Evolutionary conservation across 2,329 filamentous ascomycete species (phyloP), one percentile per base, ranked within the genome.

Genomic region (Talaromyces atroroseus): DNA sequence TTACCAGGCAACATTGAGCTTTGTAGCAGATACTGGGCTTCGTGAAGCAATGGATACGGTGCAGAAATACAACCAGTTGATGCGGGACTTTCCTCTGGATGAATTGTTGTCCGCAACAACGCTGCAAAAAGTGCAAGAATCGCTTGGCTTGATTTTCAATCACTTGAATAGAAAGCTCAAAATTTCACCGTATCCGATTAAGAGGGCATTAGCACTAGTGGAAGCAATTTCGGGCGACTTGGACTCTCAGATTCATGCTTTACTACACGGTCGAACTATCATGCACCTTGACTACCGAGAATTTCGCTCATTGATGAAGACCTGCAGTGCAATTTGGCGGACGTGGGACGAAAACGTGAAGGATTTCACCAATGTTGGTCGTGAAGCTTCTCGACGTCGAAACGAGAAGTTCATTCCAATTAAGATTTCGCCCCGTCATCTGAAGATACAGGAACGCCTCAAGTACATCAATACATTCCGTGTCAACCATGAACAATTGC

Each of bases 331-430:
- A 18, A 92, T 99, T 59, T 99, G 95, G 81, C 83, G 83, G 42
- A 87, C 88, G 10, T 99, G 94, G 94, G 94, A 99, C 64, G 91
- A 95, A 54, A 91, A 92, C 65, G 82, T 95, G 68, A 97, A 97
- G 71, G 94, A 97, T 65, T 99, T 99, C 68, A 97, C 92, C 16
- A 96, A 96, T 64, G 90, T 97, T 61, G 92, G 94, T 34, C 89
- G 94, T 74, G 95, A 99, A 67, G 91, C 95, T 6, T 96, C 90
- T 2, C 84, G 92, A 62, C 88, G 92, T 64, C 85, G 94, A 64
- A 95, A 96, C 67, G 95, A 97, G 72, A 96, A 95, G 71, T 99
- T 99, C 71, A 96, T 99, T 62, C 92, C 92, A 4, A 97, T 99
- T 78, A 97, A 97, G 77, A 92, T 99, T 70, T 83, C 81, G 62